Conservation (phyloP, 2,329 filamentous ascomycete genomes). For the Nemania diffusa region DNA sequence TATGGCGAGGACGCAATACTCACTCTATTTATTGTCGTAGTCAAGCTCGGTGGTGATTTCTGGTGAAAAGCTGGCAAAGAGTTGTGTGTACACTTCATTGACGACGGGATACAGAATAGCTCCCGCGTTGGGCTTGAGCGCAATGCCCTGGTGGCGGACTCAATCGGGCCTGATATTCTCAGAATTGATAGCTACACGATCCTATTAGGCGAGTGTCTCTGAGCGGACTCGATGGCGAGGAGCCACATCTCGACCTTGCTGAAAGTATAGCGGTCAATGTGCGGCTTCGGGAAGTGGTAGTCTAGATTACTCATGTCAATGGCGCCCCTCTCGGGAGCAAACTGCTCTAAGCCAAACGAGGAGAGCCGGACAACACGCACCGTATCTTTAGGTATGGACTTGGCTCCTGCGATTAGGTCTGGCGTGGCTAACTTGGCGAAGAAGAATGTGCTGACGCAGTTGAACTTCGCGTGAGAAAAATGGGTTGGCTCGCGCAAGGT, state of each 20-base stretch:
- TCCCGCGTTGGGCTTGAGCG: not conserved
- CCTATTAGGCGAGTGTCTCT: not conserved
- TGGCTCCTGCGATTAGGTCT: not conserved
- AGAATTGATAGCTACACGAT: constrained; percentile 24
- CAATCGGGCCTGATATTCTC: constrained; percentile 7
- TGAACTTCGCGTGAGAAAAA: not conserved
- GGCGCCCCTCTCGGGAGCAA: not conserved
- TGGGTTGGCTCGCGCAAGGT: not conserved
- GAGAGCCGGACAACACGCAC: constrained; percentile 29
- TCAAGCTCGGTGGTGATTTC: not conserved
- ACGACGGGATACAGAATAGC: constrained; percentile 9
- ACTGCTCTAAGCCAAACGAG: constrained; percentile 11
- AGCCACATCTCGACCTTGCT: constrained; percentile 20
- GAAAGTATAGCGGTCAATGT: constrained; percentile 11
- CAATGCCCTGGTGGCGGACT: constrained; percentile 7
- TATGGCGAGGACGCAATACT: too few species aligned
- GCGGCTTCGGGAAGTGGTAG: not conserved
- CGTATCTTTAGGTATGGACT: not conserved
- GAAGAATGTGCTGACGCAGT: constrained; percentile 25
- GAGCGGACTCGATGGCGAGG: constrained; percentile 12
- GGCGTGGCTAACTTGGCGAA: constrained; percentile 28
- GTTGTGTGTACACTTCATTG: constrained; percentile 18
- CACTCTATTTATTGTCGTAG: not conserved
- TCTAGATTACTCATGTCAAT: constrained; percentile 12
- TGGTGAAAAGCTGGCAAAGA: constrained; percentile 23